Base-by-base conservation (phyloP, 768 basidiomycete genomes). In the Russula dissimulans region DNA sequence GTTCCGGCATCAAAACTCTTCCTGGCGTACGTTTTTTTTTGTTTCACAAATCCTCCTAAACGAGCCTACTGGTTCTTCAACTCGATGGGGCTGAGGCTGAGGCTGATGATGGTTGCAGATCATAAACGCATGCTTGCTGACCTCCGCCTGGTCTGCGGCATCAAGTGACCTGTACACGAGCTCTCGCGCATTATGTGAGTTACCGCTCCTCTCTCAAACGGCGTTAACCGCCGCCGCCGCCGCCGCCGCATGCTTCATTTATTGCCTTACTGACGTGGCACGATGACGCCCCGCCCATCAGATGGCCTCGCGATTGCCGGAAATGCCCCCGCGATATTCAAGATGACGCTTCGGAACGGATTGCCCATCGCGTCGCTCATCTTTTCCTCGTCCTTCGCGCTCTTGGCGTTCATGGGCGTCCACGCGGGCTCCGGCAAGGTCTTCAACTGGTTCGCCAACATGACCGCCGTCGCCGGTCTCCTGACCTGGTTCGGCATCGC, bases 141-240 rank as follows among this genome's bases (percentile, higher is more conserved):
- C 88, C 42, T 91, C 92, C 3, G 93, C 94, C 5, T 94, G 90
- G 87, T 95, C 93, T 29, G 93, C 94, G 38, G 91, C 89, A 5
- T 86, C 86, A 26, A 89, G 87, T 70, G 92, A 95, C 70, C 71
- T 97, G 48, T 95, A 92, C 74, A 94, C 91, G 4, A 86, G 87
- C 48, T 93, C 92, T 17, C 84, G 89, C 56, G 89, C 88, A 0
- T 78, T 97, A 9, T 95, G 88, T 89, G 63, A 66, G 86, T 77
- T 11, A 31, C 44, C 34, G 39, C 12, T n/a, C 9, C 5, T 26
- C 22, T 26, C 22, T 8, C 4, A 8, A 22, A 29, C 17, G 31
- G 57, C 53, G 32, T 48, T 11, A 26, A 26, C 22, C 22, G 2
- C 22, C 22, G 2, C 22, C 22, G 22, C 22, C 22, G 22, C 22